Evolutionary conservation across 495 filamentous ascomycete genomes (phyloP).

Genomic region (Penicillium macrosclerotiorum): DNA sequence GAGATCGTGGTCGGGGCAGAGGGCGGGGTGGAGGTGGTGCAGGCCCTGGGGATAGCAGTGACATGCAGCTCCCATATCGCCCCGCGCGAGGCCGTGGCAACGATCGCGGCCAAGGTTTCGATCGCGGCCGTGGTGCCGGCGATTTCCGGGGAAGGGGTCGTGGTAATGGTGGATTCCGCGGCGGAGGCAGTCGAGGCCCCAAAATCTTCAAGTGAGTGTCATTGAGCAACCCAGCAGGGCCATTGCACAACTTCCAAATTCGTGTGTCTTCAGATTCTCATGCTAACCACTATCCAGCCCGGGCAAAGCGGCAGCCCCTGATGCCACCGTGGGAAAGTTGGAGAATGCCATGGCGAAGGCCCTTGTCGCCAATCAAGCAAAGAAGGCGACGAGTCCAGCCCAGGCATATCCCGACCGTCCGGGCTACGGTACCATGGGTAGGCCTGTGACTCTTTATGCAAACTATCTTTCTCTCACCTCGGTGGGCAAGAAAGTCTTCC

Average conservation of each 20-base stretch:
- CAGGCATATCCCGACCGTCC: conserved; percentile 46
- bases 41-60: conserved; percentile 16
- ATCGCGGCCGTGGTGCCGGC: conserved; percentile 7
- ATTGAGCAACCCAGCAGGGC: background rate
- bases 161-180: conserved; percentile 4
- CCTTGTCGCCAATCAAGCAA: conserved; percentile 19
- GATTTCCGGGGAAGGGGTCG: conserved; percentile 6
- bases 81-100: conserved; percentile 13
- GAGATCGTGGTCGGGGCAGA: conserved; percentile 8
- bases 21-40: conserved; percentile 20
- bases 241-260: background rate
- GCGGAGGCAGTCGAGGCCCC: conserved; percentile 19
- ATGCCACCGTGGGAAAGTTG: conserved; percentile 24
- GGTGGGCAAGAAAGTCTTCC: conserved; percentile 33
- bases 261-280: background rate
- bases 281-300: conserved; percentile 17
- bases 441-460: conserved; percentile 52
- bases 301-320: conserved; percentile 16
- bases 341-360: conserved; percentile 29
- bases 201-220: conserved; percentile 26
- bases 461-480: conserved; percentile 61
- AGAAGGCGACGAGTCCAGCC: conserved; percentile 4
- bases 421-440: conserved; percentile 57
- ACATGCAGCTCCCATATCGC: too few relatives aligned
- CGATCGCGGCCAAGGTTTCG: conserved; percentile 4